Conservation (phyloP, 352 stramenopile species). For the Phytophthora cajani region DNA sequence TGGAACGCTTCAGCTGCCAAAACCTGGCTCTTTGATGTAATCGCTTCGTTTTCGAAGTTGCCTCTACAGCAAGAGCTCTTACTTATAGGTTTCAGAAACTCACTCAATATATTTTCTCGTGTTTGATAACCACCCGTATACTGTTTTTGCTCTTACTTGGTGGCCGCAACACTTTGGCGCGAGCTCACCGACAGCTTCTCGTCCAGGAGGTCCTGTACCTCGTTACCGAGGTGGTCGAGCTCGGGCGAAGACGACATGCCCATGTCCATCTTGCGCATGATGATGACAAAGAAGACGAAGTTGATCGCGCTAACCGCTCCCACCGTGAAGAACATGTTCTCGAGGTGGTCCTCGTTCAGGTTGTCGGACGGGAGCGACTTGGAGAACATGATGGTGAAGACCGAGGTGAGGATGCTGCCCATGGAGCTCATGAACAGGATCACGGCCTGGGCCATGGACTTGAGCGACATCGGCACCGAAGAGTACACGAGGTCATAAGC, state of each 20-base stretch:
- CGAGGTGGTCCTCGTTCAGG: constrained; percentile 61
- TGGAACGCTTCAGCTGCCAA: neutral
- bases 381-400: constrained; percentile 69
- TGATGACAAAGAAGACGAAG: constrained; percentile 44
- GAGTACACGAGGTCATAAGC: constrained; percentile 63
- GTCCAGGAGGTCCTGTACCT: constrained; percentile 9
- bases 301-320: constrained; percentile 49
- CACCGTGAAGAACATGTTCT: constrained; percentile 75
- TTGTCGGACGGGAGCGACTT: constrained; percentile 51
- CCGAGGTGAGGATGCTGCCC: constrained; percentile 56
- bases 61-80: no score
- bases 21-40: neutral
- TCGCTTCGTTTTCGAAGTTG: neutral
- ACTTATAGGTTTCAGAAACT: no score
- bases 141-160: constrained; percentile 4
- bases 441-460: constrained; percentile 53
- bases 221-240: constrained; percentile 15
- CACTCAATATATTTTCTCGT: no score
- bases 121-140: no score
- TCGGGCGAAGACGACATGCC: constrained; percentile 41
- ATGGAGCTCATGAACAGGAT: constrained; percentile 64
- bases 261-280: constrained; percentile 68
- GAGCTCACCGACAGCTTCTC: constrained; percentile 25
- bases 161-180: constrained; percentile 16
- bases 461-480: constrained; percentile 52